Evolutionary conservation across 176 grass and related monocot species (phyloP), one percentile per base, ranked within the genome.

Genomic region (Aegilops sharonensis): DNA sequence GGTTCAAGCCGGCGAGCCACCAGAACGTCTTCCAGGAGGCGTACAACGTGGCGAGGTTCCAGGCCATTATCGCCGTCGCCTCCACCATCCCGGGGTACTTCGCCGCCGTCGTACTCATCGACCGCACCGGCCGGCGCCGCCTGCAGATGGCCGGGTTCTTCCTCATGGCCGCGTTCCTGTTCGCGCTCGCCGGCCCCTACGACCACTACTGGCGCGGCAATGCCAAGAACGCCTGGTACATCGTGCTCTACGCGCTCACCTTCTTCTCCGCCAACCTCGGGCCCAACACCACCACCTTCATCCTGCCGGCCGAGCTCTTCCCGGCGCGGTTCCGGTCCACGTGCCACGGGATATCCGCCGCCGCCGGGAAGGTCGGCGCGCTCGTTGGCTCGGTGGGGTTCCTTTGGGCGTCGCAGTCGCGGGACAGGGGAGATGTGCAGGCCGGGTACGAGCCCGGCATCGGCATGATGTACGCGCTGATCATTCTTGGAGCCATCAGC

Each of bases 241-340:
- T 88, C 30, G 86, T 91, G 85, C 83, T 94, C 69, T 94, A 94
- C 84, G 87, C 69, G 54, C 78, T 92, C 57, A 92, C 92, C 4
- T 94, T 92, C 87, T 94, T 94, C 90, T 92, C 77, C 50, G 92
- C 92, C 4, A 94, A 94, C 87, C 90, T 94, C 11, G 90, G 92
- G 11, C 87, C 92, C 73, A 94, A 94, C 87, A 92, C 89, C 82
- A 92, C 85, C 35, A 94, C 89, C 9, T 94, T 94, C 89, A 85
- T 94, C 86, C 80, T 94, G 13, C 92, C 86, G 1, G 92, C 92
- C 11, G 92, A 94, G 89, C 87, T 94, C 70, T 94, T 91, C 64
- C 92, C 86, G 15, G 86, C 89, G 21, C 14, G 89, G 14, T 36
- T 94, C 54, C 84, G 84, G 3, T 94, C 92, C 11, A 89, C 87